These are phyloP conservation scores for Penicillium sp. DNA, from an alignment of 2,329 filamentous ascomycete genomes.

Conservation along the genomic window DNA sequence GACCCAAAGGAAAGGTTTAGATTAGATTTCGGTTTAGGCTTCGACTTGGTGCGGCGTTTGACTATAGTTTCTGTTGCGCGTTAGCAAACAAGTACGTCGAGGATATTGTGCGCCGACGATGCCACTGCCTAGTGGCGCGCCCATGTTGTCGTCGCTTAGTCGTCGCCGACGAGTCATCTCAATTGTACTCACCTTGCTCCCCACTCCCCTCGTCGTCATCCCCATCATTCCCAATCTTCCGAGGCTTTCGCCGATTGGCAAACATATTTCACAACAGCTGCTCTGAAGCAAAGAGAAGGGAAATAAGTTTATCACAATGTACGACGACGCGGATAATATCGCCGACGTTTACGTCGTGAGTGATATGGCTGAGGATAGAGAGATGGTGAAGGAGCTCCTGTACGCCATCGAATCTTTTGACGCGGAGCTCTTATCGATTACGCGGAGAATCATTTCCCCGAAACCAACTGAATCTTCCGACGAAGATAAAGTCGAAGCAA, in stretches of 20 bases:
- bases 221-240: slow-evolving; percentile 70
- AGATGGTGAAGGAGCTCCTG: too few species aligned
- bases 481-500: too few species aligned
- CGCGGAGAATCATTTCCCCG: slow-evolving; percentile 36
- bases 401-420: too few species aligned
- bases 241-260: slow-evolving; percentile 60
- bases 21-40: slow-evolving; percentile 64
- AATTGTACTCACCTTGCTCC: slow-evolving; percentile 39
- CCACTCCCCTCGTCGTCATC: slow-evolving; percentile 49
- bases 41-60: slow-evolving; percentile 48
- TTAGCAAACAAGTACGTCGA: background rate
- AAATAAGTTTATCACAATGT: too few species aligned
- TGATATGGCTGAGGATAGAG: too few species aligned
- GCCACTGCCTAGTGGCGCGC: too few species aligned
- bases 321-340: background rate
- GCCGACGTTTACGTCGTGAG: background rate
- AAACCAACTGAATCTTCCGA: background rate
- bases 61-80: slow-evolving; percentile 43
- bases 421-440: slow-evolving; percentile 23
- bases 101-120: background rate
- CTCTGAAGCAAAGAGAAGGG: too few species aligned
- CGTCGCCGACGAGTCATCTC: too few species aligned
- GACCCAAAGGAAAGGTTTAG: slow-evolving; percentile 73
- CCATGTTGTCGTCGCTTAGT: too few species aligned
- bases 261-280: slow-evolving; percentile 43